phyloP scores from a whole-genome alignment of 2,329 filamentous ascomycete genomes.

The Neopestalotiopsis sp. region DNA sequence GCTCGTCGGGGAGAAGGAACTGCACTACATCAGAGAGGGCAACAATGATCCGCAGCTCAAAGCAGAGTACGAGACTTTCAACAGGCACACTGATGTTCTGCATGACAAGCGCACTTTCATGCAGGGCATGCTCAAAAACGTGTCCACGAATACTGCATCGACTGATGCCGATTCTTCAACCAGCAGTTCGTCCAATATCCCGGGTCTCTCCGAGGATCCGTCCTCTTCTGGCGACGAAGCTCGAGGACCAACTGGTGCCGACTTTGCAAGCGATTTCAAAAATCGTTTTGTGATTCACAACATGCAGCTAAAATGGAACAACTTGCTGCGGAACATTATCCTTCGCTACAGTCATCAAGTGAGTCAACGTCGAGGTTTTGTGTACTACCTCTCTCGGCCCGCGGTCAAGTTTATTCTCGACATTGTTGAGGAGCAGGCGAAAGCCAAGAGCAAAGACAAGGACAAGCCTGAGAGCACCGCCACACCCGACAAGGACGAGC shows the following conservation, averaged over 20 bases:
- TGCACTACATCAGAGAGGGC: conserved; percentile 62
- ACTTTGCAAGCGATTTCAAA: conserved; percentile 93
- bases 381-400: conserved; percentile 95
- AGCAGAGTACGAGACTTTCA: conserved; percentile 65
- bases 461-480: conserved; percentile 30
- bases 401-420: conserved; percentile 98
- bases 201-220: conserved; percentile 14
- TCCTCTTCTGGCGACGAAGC: conserved; percentile 38
- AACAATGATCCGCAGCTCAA: conserved; percentile 54
- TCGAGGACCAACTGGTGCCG: conserved; percentile 72
- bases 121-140: conserved; percentile 61
- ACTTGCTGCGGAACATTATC: conserved; percentile 92
- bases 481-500: conserved; percentile 28
- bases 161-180: conserved; percentile 29
- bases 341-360: conserved; percentile 97
- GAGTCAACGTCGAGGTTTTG: conserved; percentile 91
- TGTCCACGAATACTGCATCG: conserved; percentile 42
- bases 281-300: conserved; percentile 99
- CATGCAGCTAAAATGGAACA: conserved; percentile 98
- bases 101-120: conserved; percentile 63
- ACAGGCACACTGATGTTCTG: conserved; percentile 59
- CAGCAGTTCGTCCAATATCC: conserved; percentile 10
- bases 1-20: conserved; percentile 76
- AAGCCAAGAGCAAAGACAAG: conserved; percentile 58
- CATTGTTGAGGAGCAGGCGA: conserved; percentile 92